Base-by-base conservation (phyloP, 2,329 filamentous ascomycete genomes). In the Didymella pinodella region DNA sequence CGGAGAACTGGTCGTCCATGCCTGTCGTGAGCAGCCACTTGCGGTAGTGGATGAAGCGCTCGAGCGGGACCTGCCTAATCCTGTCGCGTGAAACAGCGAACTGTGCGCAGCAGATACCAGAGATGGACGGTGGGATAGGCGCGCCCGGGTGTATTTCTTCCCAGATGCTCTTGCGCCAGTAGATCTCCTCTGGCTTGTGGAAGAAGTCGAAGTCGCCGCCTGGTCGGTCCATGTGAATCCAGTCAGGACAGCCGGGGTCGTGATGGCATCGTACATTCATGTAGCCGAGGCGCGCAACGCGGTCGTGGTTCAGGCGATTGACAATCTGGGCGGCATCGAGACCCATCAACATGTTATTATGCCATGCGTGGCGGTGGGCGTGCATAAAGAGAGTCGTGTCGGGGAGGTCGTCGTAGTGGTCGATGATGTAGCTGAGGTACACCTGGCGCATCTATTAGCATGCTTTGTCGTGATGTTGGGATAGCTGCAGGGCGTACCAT, bases 381-480 rank as follows among this genome's bases (percentile, higher is more conserved):
- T 88, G 86, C 77, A 86, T 83, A 74, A 88, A 88, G 48, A 87
- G 80, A 43, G 82, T 77, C 20, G 86, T 81, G 64, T 88, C 86
- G 2, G 85, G 81, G 2, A 88, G 79, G 12, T 81, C 74, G 43
- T 87, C 77, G 72, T 88, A 89, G 69, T 86, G 80, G 62, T 88
- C 85, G 69, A 88, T 85, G 61, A 88, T 83, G 72, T 85, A 88
- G 43, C 84, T 84, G 47, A 88, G 78, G 70, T 88, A 88, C 45
- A 76, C 73, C 74, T 77, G 55, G 40, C 34, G 48, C 18, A 7
- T 25, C 7, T 7, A 32, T 65, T 50, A 66, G 59, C 57, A 32
- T 54, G 12, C 31, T 32, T 8, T 59, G 50, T 45, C 1, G 10
- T 25, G 11, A 6, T 31, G 22, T 31, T 26, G 28, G 25, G 28